Evolutionary conservation across 2,329 filamentous ascomycete genomes (phyloP).

Genomic region (Phaeomoniella chlamydospora): DNA sequence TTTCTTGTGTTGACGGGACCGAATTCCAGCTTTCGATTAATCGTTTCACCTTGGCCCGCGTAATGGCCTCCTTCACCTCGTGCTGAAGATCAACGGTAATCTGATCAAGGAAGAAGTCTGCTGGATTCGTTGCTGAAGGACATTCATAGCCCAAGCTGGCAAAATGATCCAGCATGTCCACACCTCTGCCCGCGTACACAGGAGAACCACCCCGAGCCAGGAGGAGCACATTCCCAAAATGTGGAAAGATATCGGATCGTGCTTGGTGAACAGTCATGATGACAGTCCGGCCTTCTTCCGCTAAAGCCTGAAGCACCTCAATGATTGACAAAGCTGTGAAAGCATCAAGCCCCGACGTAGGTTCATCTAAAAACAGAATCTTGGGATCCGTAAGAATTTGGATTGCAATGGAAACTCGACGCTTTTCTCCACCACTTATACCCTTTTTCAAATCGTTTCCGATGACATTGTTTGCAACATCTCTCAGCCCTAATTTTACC

Average conservation of each 20-base stretch:
- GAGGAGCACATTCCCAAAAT: constrained; percentile 58
- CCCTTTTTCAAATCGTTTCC: constrained; percentile 61
- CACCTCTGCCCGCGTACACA: constrained; percentile 51
- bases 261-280: constrained; percentile 60
- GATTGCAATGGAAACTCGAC: constrained; percentile 62
- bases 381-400: constrained; percentile 64
- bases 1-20: constrained; percentile 5
- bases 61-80: constrained; percentile 45
- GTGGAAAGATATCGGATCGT: constrained; percentile 55
- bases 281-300: constrained; percentile 52
- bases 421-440: constrained; percentile 67
- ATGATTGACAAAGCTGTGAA: constrained; percentile 67
- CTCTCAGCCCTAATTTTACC: constrained; percentile 61
- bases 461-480: constrained; percentile 62
- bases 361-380: constrained; percentile 60
- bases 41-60: constrained; percentile 44
- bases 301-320: constrained; percentile 55
- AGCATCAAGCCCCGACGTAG: constrained; percentile 61
- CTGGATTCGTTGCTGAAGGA: constrained; percentile 57
- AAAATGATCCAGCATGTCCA: constrained; percentile 53
- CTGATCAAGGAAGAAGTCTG: constrained; percentile 63
- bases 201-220: constrained; percentile 55
- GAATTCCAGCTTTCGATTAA: constrained; percentile 46
- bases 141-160: constrained; percentile 45
- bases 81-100: constrained; percentile 64